These are phyloP conservation scores for Akanthomyces muscarius DNA, from an alignment of 2,329 filamentous ascomycete species.

Conservation along the genomic window DNA sequence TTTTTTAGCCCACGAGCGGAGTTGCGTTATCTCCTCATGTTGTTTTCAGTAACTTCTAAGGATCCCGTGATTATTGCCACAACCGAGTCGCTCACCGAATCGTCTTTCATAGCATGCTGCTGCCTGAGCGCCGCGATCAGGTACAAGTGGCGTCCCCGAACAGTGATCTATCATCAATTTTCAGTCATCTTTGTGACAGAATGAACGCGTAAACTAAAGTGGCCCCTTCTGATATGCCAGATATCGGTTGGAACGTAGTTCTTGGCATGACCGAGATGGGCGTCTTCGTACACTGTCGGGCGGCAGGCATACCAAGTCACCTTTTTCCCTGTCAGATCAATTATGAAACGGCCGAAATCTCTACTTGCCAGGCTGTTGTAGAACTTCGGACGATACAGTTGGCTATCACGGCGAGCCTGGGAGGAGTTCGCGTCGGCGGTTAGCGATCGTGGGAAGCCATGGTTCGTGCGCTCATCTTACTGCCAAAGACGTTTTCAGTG, in stretches of 20 bases:
- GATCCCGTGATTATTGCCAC: background rate
- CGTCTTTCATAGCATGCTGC: constrained; percentile 18
- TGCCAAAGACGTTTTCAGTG: too few species aligned
- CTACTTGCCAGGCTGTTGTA: constrained; percentile 63
- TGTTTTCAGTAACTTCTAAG: too few species aligned
- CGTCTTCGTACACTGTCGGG: constrained; percentile 70
- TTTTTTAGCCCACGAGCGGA: too few species aligned
- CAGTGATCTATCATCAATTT: constrained; percentile 61
- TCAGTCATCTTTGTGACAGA: constrained; percentile 85
- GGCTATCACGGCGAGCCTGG: background rate
- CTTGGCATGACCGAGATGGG: constrained; percentile 68
- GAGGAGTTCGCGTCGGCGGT: background rate
- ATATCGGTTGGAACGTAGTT: constrained; percentile 81
- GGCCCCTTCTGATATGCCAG: constrained; percentile 67
- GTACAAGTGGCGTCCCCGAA: constrained; percentile 61
- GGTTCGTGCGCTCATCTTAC: too few species aligned
- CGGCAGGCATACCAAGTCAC: constrained; percentile 48
- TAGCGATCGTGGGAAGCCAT: too few species aligned
- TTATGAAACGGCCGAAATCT: constrained; percentile 61
- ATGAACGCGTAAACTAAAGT: constrained; percentile 69
- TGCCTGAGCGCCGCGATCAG: constrained; percentile 49
- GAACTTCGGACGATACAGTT: constrained; percentile 43
- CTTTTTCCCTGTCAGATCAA: constrained; percentile 7
- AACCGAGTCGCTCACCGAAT: constrained; percentile 19
- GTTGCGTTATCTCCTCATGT: too few species aligned